Conservation (phyloP, 495 filamentous ascomycete species). For the Eremomyces bilateralis region DNA sequence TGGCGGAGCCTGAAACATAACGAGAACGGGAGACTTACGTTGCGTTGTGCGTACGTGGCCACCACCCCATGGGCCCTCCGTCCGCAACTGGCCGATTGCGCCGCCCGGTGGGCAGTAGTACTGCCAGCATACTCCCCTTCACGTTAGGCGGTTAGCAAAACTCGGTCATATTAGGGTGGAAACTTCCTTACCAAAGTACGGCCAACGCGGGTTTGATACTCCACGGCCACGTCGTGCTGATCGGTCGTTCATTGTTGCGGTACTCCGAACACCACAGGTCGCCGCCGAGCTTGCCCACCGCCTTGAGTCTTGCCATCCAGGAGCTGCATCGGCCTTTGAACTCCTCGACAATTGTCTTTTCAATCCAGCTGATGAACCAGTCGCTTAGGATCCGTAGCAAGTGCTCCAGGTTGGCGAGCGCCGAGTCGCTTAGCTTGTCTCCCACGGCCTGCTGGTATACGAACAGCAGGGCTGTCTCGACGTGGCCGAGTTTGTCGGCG, state of each 20-base stretch:
- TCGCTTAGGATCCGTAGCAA: conserved; percentile 1
- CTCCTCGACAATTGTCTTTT: neutral
- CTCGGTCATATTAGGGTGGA: too few species aligned
- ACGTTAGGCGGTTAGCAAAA: too few species aligned
- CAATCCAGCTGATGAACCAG: neutral
- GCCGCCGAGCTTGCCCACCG: neutral
- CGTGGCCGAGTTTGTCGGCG: too few species aligned
- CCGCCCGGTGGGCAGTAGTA: conserved; percentile 18
- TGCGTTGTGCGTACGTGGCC: too few species aligned
- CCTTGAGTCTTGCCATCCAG: neutral
- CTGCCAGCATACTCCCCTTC: conserved; percentile 38
- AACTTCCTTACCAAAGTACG: too few species aligned
- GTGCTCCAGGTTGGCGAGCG: conserved; percentile 6
- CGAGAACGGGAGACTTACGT: too few species aligned
- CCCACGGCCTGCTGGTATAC: too few species aligned
- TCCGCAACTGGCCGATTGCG: too few species aligned
- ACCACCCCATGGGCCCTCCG: too few species aligned
- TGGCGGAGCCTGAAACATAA: too few species aligned
- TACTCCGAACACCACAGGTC: conserved; percentile 17
- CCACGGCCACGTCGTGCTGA: conserved; percentile 33
- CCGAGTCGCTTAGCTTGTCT: too few species aligned
- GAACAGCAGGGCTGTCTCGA: too few species aligned
- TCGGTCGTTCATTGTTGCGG: conserved; percentile 19
- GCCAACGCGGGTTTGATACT: conserved; percentile 26
- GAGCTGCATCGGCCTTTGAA: neutral